Percentiles rank a stretch among this genome's conserved stretches.
Conservation (phyloP, 2,329 filamentous ascomycete species). For the Akanthomyces dipterigenus region DNA sequence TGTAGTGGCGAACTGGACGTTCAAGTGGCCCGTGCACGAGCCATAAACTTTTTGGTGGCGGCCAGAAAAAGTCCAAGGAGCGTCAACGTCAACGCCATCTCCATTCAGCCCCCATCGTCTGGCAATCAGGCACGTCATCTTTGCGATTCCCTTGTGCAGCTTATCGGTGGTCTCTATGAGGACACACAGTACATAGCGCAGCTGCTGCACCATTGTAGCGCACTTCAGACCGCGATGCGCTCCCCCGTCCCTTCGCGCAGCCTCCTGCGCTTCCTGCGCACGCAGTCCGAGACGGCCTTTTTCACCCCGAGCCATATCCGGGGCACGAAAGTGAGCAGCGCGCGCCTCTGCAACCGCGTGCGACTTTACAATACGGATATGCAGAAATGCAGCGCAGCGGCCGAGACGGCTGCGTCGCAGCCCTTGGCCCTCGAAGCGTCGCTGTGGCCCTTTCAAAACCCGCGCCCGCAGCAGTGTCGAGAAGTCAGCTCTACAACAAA, state of each 20-base stretch:
- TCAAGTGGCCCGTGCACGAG: conserved; percentile 3
- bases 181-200: neutral
- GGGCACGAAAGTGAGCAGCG: neutral
- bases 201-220: conserved; percentile 1
- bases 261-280: conserved; percentile 66
- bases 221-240: conserved; percentile 23
- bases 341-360: neutral
- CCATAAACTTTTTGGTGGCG: conserved; percentile 1
- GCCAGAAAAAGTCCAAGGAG: neutral
- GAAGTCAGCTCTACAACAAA: neutral
- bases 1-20: neutral
- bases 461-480: conserved; percentile 21
- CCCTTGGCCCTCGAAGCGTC: conserved; percentile 22
- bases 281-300: conserved; percentile 55
- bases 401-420: neutral
- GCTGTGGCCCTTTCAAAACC: conserved; percentile 20
- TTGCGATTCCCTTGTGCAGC: neutral
- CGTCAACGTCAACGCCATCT: conserved; percentile 6
- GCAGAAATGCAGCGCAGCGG: neutral
- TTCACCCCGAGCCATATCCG: conserved; percentile 12
- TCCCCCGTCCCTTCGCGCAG: conserved; percentile 44
- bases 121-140: neutral
- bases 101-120: neutral
- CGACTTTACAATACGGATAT: neutral
- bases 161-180: neutral